These are phyloP conservation scores for Wickerhamomyces xylosicus DNA, from an alignment of 805 yeast species.

Conservation along the genomic window DNA sequence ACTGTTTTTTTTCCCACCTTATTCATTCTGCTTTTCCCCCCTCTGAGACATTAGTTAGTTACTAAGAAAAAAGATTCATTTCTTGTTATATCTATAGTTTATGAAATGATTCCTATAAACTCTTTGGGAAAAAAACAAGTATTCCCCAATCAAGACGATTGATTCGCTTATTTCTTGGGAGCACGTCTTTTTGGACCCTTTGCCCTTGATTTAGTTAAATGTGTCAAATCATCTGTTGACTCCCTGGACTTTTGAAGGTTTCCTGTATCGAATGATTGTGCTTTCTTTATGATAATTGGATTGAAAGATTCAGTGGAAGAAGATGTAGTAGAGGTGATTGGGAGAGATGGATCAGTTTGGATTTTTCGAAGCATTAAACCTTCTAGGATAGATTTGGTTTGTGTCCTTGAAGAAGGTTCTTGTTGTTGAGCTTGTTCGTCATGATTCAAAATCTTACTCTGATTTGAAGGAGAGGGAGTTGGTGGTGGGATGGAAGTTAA, in stretches of 20 bases:
- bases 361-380: slow-evolving; percentile 8
- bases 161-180: slow-evolving; percentile 15
- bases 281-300: slow-evolving; percentile 6
- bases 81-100: no score
- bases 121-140: no score
- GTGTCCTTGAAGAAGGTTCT: not conserved
- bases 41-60: no score
- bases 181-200: slow-evolving; percentile 28
- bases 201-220: slow-evolving; percentile 22
- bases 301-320: slow-evolving; percentile 1
- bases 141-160: no score
- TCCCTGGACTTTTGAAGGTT: not conserved
- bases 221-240: slow-evolving; percentile 17
- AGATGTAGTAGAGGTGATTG: not conserved
- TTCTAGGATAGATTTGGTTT: slow-evolving; percentile 9
- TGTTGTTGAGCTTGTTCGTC: no score
- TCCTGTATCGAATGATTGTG: slow-evolving; percentile 14
- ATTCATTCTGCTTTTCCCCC: no score
- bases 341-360: slow-evolving; percentile 10
- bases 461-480: no score
- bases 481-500: no score
- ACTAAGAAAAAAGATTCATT: no score
- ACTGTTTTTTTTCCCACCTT: no score
- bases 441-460: no score
- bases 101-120: no score